Percentiles rank a stretch among this genome's conserved stretches.
phyloP scores from a whole-genome alignment of 208 protist species.

The Wallacemonas sp. region DNA sequence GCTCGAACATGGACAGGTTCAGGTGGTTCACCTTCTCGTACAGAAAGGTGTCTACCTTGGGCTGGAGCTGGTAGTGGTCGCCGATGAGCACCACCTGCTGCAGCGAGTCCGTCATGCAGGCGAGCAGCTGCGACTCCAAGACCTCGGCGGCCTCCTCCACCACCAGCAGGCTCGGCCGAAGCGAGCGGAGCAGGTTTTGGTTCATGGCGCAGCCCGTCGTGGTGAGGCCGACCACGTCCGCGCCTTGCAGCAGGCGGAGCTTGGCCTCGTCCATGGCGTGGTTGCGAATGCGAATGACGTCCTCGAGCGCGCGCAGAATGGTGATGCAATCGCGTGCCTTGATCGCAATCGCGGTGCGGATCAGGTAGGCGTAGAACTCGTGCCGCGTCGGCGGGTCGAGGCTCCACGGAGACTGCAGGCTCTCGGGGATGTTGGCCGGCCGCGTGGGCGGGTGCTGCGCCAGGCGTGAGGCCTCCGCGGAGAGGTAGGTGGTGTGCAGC shows the following conservation, averaged over 20 bases:
- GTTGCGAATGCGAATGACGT: slow-evolving; percentile 70
- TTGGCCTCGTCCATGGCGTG: slow-evolving; percentile 85
- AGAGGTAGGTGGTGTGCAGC: slow-evolving; percentile 77
- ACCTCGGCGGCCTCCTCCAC: slow-evolving; percentile 95
- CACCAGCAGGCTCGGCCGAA: slow-evolving; percentile 87
- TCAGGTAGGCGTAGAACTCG: slow-evolving; percentile 87
- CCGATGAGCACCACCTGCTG: slow-evolving; percentile 92
- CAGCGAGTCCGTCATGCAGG: slow-evolving; percentile 91
- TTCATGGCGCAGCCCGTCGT: slow-evolving; percentile 93
- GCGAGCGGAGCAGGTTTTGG: slow-evolving; percentile 81
- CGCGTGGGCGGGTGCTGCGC: slow-evolving; percentile 53
- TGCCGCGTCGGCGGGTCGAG: slow-evolving; percentile 69
- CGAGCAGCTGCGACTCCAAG: slow-evolving; percentile 91
- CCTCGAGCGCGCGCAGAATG: slow-evolving; percentile 77
- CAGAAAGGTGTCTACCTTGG: slow-evolving; percentile 89
- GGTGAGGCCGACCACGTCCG: slow-evolving; percentile 93
- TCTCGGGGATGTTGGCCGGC: slow-evolving; percentile 61
- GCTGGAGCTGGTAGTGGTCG: slow-evolving; percentile 93
- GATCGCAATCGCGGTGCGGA: slow-evolving; percentile 64
- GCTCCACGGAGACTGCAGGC: slow-evolving; percentile 86
- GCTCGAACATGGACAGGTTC: slow-evolving; percentile 92
- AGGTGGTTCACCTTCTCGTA: slow-evolving; percentile 89
- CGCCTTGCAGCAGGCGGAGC: slow-evolving; percentile 72
- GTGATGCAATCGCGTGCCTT: slow-evolving; percentile 77
- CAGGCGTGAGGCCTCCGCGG: slow-evolving; percentile 65